Percentiles rank a stretch among this genome's conserved stretches.
Evolutionary conservation across 2,329 filamentous ascomycete genomes (phyloP).

Genomic region (Xylaria sp.): DNA sequence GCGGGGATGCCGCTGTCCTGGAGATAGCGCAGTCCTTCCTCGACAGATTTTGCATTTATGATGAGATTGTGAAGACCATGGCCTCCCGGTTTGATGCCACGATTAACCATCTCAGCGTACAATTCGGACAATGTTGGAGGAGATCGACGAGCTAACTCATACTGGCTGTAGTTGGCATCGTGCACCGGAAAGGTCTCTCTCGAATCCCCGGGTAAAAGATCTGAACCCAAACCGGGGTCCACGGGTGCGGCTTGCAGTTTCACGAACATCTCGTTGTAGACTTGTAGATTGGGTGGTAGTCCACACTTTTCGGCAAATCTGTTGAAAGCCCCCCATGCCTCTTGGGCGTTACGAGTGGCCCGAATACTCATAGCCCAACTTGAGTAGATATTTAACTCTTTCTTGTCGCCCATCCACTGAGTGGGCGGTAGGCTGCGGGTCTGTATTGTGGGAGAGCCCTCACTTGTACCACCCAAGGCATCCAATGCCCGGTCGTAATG

Average conservation of each 20-base stretch:
- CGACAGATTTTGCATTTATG: constrained; percentile 53
- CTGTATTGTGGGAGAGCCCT: constrained; percentile 63
- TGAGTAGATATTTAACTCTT: constrained; percentile 44
- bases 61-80: constrained; percentile 62
- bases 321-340: constrained; percentile 58
- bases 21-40: constrained; percentile 57
- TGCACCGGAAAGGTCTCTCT: constrained; percentile 60
- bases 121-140: constrained; percentile 65
- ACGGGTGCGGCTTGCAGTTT: constrained; percentile 54
- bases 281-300: constrained; percentile 48
- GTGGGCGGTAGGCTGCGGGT: constrained; percentile 49
- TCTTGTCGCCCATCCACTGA: constrained; percentile 37
- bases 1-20: constrained; percentile 47
- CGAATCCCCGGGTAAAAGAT: constrained; percentile 63
- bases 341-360: constrained; percentile 64
- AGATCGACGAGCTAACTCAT: constrained; percentile 65
- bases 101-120: constrained; percentile 61
- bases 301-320: constrained; percentile 24
- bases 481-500: constrained; percentile 56
- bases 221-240: constrained; percentile 31
- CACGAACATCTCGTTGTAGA: constrained; percentile 66
- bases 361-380: constrained; percentile 62
- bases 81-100: constrained; percentile 54
- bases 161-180: constrained; percentile 64
- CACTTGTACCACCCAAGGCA: constrained; percentile 58